Evolutionary conservation across 768 basidiomycete species (phyloP), one percentile per base, ranked within the genome.

Genomic region (Pleurotus giganteus): DNA sequence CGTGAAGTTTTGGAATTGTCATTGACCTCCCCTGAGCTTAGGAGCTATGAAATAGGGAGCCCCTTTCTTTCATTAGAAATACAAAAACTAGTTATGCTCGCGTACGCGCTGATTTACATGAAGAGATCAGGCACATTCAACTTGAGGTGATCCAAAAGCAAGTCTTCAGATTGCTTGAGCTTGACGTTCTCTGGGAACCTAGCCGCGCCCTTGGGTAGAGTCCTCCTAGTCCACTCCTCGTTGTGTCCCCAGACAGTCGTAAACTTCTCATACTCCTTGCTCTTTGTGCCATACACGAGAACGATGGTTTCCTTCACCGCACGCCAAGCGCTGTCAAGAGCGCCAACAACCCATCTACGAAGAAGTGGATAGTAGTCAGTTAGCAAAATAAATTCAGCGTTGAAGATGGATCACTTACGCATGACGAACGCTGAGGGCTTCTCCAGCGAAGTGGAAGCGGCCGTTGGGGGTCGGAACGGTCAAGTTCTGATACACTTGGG

Each of bases 301-400:
- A 51, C 49, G 11, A 51, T 13, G 3, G 37, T 19, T 15, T 67
- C 57, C 27, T 65, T 55, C 6, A 75, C 71, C 0, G 71, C 67
- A 5, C 64, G 61, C 69, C 69, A 72, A 2, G 67, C 66, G 19
- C 72, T 71, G 44, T 75, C 71, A 9, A 77, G 64, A 2, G 71
- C 54, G 11, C 76, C 73, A 2, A 66, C 71, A 1, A 75, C 66
- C 74, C 76, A 77, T 1, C 71, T 70, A n/a, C n/a, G n/a, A 36
- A 36, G 7, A 19, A 2, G 32, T 21, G 21, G n/a, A 23, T n/a
- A n/a, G 19, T 41, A 11, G 19, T n/a, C 26, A 27, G 44, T 34
- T 34, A 24, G 43, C 8, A 8, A 23, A 12, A n/a, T 17, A 26
- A 28, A 7, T 27, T 19, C 2, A n/a, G 17, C 19, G 5, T n/a